phyloP scores from a whole-genome alignment of 106 monocot genomes.

The Platanthera zijinensis region DNA sequence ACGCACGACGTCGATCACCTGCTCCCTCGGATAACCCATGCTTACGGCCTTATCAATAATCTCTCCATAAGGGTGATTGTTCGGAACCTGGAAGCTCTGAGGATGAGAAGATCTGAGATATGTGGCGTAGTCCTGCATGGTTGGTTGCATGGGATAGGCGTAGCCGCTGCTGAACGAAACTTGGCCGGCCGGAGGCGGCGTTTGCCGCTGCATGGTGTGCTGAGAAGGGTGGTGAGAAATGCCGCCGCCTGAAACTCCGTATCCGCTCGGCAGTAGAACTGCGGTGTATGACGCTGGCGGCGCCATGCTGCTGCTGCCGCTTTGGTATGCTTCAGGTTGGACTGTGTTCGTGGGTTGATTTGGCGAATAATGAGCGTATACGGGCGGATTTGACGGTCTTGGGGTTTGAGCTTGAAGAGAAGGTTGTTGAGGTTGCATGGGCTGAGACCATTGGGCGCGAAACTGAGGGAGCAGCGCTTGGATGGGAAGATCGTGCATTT shows the following conservation, averaged over 20 bases:
- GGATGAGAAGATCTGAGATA: slow-evolving; percentile 25
- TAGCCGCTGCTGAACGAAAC: neutral
- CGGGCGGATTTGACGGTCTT: slow-evolving; percentile 30
- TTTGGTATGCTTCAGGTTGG: slow-evolving; percentile 27
- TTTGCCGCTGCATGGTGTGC: neutral
- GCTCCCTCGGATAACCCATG: slow-evolving; percentile 83
- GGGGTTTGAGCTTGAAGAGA: slow-evolving; percentile 28
- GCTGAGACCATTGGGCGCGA: slow-evolving; percentile 27
- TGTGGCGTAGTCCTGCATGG: slow-evolving; percentile 28
- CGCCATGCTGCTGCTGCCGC: slow-evolving; percentile 12
- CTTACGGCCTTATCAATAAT: slow-evolving; percentile 64
- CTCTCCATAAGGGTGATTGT: slow-evolving; percentile 55
- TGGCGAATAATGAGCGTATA: slow-evolving; percentile 34
- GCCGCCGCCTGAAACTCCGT: slow-evolving; percentile 15
- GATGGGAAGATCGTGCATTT: slow-evolving; percentile 24
- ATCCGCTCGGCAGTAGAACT: slow-evolving; percentile 28
- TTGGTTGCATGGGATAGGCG: slow-evolving; percentile 25
- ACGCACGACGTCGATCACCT: slow-evolving; percentile 38
- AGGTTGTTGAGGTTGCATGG: slow-evolving; percentile 15
- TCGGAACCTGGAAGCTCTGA: slow-evolving; percentile 22
- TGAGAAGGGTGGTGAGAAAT: slow-evolving; percentile 18
- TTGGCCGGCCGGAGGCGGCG: neutral
- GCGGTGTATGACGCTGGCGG: slow-evolving; percentile 20
- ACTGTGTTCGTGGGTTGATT: slow-evolving; percentile 26
- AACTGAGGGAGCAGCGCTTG: slow-evolving; percentile 27